phyloP scores from a whole-genome alignment of 176 grass and related monocot species.

The Phyllostachys edulis region DNA sequence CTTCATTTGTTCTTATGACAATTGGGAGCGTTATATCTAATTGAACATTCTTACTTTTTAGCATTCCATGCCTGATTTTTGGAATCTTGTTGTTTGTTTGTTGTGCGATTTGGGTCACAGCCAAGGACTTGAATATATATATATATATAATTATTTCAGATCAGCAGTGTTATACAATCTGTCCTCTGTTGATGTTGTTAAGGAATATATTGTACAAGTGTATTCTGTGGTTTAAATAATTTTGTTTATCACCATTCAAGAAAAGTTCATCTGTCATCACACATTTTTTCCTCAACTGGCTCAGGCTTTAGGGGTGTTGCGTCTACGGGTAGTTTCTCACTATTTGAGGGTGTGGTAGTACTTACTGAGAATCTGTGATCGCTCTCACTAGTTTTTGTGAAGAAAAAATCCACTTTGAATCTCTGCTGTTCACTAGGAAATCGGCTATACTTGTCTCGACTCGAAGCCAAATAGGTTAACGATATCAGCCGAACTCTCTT shows the following conservation, averaged over 20 bases:
- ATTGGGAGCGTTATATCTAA: background rate
- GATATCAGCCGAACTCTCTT: background rate
- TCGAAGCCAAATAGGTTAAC: background rate
- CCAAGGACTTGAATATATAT: background rate
- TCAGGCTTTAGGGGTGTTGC: background rate
- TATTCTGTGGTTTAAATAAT: background rate
- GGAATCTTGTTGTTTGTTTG: background rate
- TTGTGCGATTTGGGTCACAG: background rate
- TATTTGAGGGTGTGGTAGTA: background rate
- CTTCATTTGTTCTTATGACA: background rate
- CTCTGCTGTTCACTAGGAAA: background rate
- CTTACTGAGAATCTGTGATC: background rate
- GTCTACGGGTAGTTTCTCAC: background rate
- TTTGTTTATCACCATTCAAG: background rate
- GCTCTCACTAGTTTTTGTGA: background rate
- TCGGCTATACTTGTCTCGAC: background rate
- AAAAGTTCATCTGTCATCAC: background rate
- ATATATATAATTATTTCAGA: too few relatives aligned
- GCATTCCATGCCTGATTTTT: background rate
- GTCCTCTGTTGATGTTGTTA: background rate
- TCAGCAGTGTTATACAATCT: background rate
- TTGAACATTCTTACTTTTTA: background rate
- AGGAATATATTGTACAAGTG: background rate
- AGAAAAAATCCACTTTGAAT: background rate
- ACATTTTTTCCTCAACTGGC: background rate